phyloP scores from a whole-genome alignment of 768 basidiomycete genomes.

The Pleurotus platypus region DNA sequence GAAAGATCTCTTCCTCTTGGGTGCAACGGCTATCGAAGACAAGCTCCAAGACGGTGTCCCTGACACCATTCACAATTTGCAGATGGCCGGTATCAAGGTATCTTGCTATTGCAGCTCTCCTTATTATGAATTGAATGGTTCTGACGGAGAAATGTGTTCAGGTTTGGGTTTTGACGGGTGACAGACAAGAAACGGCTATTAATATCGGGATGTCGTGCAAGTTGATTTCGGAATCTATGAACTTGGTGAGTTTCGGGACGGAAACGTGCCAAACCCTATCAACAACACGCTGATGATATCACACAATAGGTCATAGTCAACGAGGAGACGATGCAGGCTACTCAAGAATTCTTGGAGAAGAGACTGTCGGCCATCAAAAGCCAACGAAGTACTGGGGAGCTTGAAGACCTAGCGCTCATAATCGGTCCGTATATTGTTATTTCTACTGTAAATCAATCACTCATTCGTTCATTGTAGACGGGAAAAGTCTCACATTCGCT shows the following conservation, averaged over 20 bases:
- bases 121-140: too few relatives aligned
- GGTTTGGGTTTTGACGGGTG: conserved; percentile 98
- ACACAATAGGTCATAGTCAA: conserved; percentile 82
- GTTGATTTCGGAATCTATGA: conserved; percentile 98
- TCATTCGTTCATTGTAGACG: conserved; percentile 51
- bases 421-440: conserved; percentile 59
- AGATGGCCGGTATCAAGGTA: conserved; percentile 96
- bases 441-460: background rate
- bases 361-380: conserved; percentile 90
- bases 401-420: conserved; percentile 91
- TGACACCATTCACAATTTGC: conserved; percentile 94
- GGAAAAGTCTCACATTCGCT: conserved; percentile 90
- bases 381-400: conserved; percentile 85
- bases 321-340: conserved; percentile 78
- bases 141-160: conserved; percentile 17
- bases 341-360: conserved; percentile 83
- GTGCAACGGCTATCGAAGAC: conserved; percentile 98
- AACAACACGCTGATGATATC: too few relatives aligned
- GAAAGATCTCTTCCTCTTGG: conserved; percentile 87
- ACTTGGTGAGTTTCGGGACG: conserved; percentile 55
- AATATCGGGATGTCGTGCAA: conserved; percentile 98
- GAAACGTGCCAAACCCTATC: too few relatives aligned
- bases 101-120: background rate
- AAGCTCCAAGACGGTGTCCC: conserved; percentile 98
- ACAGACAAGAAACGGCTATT: conserved; percentile 98